A percentile compares a stretch with the other conserved stretches of the same genome.
Conservation (phyloP, 495 filamentous ascomycete species). For the Sordaria brevicollis region DNA sequence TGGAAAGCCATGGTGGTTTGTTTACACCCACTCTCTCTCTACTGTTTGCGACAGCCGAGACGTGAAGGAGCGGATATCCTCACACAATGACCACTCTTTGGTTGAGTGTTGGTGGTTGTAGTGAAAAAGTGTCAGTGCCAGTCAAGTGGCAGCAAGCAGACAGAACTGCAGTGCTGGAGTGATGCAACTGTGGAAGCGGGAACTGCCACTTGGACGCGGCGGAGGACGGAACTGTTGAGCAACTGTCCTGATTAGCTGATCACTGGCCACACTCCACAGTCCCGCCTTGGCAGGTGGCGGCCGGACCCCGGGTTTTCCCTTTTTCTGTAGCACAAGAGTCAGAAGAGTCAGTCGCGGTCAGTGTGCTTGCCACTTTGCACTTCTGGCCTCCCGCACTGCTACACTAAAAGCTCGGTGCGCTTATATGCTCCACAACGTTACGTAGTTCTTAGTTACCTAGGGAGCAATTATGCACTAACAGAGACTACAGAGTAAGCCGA, state of each 20-base stretch:
- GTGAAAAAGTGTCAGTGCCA: slow-evolving; percentile 1
- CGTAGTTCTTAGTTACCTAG: not conserved
- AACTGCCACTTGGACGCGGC: not conserved
- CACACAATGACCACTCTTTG: not conserved
- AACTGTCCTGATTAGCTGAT: not conserved
- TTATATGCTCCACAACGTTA: not conserved
- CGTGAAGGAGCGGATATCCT: not conserved
- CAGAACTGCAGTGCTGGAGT: not conserved
- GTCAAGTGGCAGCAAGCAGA: not conserved
- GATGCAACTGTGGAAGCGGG: slow-evolving; percentile 10
- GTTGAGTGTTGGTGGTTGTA: slow-evolving; percentile 1
- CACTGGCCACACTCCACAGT: not conserved
- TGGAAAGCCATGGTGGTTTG: slow-evolving; percentile 30
- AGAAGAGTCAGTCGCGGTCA: not conserved
- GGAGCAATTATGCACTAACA: not conserved
- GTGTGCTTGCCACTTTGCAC: not conserved
- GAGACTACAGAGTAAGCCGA: not conserved
- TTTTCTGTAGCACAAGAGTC: not conserved
- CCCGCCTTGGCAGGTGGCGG: not conserved
- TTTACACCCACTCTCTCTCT: slow-evolving; percentile 7
- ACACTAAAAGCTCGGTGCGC: not conserved
- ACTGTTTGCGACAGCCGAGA: not conserved
- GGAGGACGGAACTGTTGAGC: not conserved
- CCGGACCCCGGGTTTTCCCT: slow-evolving; percentile 4
- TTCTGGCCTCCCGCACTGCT: not conserved